Base-by-base conservation (phyloP, 2,329 filamentous ascomycete species). In the Fusarium caatingaense region DNA sequence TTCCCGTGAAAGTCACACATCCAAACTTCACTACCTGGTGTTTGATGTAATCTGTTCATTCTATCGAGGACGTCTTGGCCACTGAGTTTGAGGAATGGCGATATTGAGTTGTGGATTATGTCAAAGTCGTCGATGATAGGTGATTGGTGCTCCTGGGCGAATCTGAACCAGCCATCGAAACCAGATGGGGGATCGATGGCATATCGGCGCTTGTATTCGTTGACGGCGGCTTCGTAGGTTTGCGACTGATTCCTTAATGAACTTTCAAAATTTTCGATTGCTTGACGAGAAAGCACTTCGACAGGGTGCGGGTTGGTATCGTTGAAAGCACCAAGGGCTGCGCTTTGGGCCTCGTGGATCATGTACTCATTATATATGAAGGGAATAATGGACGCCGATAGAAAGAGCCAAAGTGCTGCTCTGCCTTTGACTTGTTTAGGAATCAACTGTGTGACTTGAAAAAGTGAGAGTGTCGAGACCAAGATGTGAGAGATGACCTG, bases 91-190 rank as follows among this genome's bases (percentile, higher is more conserved):
- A 79, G 77, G 41, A 86, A 83, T 0, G 83, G 84, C 0, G 75
- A 72, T 2, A 87, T 67, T 0, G 75, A 64, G 0, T 81, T 61
- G 42, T 80, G 73, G 4, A 87, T 83, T 1, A 71, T 76, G 41
- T 87, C 82, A 28, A 84, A 87, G 5, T 86, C 82, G 60, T 87
- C 84, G 32, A 87, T 85, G n/a, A 86, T 78, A 0, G 77, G 77
- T 1, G 84, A 85, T 4, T 80, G 32, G 2, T 83, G 74, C 0
- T 68, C 66, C 3, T 70, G 51, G 1, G 84, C 84, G 49, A 80
- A 86, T 2, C 78, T 67, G 23, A 79, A 83, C 85, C 85, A 87
- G 5, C 65, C 74, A 2, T 82, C 73, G 30, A 87, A 87, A 0
- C 85, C 85, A 0, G 76, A 74, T 0, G 85, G 85, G 0, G 84